These are phyloP conservation scores for Hygrocybe coccinea DNA, from an alignment of 768 basidiomycete genomes.

Conservation along the genomic window DNA sequence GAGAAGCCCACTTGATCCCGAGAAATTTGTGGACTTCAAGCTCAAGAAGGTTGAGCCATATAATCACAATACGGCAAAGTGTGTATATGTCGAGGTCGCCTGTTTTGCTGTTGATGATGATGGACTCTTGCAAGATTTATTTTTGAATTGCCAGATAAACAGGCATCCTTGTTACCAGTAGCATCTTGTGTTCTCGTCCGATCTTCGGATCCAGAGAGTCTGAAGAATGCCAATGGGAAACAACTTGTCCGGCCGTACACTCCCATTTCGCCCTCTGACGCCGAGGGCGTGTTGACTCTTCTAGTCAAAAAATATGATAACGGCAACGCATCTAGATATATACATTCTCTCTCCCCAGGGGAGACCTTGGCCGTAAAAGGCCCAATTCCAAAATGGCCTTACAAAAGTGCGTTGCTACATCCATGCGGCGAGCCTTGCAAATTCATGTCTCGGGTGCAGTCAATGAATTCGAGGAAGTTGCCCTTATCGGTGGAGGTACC, in stretches of 20 bases:
- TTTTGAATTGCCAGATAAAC: conserved; percentile 74
- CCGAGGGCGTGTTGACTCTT: conserved; percentile 70
- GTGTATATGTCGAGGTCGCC: conserved; percentile 15
- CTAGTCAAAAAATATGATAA: conserved; percentile 82
- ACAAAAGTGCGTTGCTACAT: conserved; percentile 52
- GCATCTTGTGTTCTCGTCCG: conserved; percentile 76
- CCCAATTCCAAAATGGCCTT: conserved; percentile 82
- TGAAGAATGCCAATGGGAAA: conserved; percentile 75
- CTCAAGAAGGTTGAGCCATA: conserved; percentile 78
- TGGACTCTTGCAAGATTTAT: conserved; percentile 47
- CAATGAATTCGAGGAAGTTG: conserved; percentile 81
- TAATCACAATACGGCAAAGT: conserved; percentile 92
- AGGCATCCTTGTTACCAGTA: conserved; percentile 73
- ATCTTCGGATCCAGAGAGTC: conserved; percentile 59
- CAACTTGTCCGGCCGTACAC: conserved; percentile 91
- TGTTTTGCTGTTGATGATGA: background rate
- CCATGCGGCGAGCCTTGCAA: background rate
- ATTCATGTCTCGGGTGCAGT: conserved; percentile 35
- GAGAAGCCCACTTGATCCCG: conserved; percentile 69
- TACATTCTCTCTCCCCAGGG: conserved; percentile 74
- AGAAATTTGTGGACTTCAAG: conserved; percentile 74
- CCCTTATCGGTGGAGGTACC: conserved; percentile 87
- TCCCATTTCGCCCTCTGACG: conserved; percentile 74
- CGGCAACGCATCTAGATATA: conserved; percentile 81
- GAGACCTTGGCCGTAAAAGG: conserved; percentile 85